These are phyloP conservation scores for Pachyrhizus erosus DNA, from an alignment of 306 rosid species.

Conservation along the genomic window DNA sequence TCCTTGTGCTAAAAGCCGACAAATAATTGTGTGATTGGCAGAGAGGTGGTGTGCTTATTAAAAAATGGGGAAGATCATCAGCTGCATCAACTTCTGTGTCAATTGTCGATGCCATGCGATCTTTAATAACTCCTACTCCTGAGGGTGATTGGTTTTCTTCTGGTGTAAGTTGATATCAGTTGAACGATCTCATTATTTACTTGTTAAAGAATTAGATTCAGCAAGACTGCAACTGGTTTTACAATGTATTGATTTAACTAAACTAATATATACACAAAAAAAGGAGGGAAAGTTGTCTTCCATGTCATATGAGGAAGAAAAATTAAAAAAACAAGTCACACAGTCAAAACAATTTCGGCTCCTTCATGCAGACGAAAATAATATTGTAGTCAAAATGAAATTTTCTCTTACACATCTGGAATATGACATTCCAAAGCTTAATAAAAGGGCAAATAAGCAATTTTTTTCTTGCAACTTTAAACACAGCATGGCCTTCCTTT, in stretches of 20 bases:
- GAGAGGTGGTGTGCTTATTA: conserved; percentile 93
- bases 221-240: background rate
- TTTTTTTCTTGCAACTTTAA: background rate
- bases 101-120: conserved; percentile 82
- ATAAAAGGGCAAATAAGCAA: background rate
- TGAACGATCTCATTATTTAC: conserved; percentile 1
- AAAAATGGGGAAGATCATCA: conserved; percentile 99
- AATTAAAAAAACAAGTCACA: background rate
- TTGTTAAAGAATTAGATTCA: conserved; percentile 18
- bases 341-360: background rate
- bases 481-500: background rate
- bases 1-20: conserved; percentile 37
- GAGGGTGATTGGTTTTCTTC: conserved; percentile 98
- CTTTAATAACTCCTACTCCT: conserved; percentile 87
- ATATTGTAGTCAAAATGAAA: background rate
- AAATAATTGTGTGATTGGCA: conserved; percentile 45
- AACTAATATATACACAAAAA: background rate
- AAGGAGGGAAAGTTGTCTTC: background rate
- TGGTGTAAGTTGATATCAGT: conserved; percentile 68
- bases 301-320: background rate
- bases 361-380: background rate
- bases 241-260: background rate
- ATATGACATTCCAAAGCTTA: background rate
- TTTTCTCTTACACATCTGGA: background rate
- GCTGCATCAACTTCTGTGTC: conserved; percentile 98